Evolutionary conservation across 2,329 filamentous ascomycete species (phyloP).

Genomic region (Pseudocercospora macadamiae): DNA sequence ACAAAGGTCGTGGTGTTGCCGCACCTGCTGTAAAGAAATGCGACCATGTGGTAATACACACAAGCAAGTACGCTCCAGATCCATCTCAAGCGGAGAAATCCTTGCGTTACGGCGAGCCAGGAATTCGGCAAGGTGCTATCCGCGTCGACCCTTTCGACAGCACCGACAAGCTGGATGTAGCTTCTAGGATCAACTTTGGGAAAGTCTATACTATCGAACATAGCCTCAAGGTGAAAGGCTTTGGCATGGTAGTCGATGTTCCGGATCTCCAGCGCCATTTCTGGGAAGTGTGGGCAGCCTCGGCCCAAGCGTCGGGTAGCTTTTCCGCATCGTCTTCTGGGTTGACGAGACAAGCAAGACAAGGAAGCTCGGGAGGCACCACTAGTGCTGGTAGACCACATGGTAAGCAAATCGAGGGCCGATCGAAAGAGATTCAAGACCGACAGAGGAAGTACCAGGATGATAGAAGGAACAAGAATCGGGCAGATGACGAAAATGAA

Average conservation of each 20-base stretch:
- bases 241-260: slow-evolving; percentile 23
- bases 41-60: slow-evolving; percentile 35
- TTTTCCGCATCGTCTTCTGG: background rate
- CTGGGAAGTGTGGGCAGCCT: background rate
- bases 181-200: slow-evolving; percentile 11
- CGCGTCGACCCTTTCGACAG: slow-evolving; percentile 18
- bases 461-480: background rate
- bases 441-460: background rate
- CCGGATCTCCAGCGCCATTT: background rate
- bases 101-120: slow-evolving; percentile 11
- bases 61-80: slow-evolving; percentile 11
- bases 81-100: slow-evolving; percentile 6
- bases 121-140: slow-evolving; percentile 25
- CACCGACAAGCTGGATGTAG: slow-evolving; percentile 9
- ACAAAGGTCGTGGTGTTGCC: slow-evolving; percentile 26
- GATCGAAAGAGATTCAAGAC: background rate
- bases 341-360: background rate
- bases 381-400: background rate
- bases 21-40: slow-evolving; percentile 24
- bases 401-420: background rate
- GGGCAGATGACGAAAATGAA: background rate
- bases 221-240: slow-evolving; percentile 28
- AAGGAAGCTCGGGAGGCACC: background rate
- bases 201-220: slow-evolving; percentile 30
- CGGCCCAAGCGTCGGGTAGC: background rate